These are phyloP conservation scores for Thelonectria olida DNA, from an alignment of 2,329 filamentous ascomycete genomes.

Conservation along the genomic window DNA sequence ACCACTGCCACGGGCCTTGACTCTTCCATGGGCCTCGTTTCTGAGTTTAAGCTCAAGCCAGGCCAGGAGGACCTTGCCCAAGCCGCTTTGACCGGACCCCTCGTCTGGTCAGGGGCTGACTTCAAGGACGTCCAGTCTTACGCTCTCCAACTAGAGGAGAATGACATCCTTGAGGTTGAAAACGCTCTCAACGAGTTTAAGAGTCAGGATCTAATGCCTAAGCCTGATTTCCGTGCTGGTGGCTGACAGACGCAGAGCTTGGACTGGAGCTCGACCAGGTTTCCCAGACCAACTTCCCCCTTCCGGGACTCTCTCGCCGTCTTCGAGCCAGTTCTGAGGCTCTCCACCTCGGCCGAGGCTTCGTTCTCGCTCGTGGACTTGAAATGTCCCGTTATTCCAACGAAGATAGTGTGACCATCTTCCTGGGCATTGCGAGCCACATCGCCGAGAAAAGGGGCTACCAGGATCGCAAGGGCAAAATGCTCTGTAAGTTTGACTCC, in stretches of 20 bases:
- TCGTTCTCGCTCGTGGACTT: constrained; percentile 65
- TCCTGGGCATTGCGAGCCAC: constrained; percentile 65
- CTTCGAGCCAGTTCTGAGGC: constrained; percentile 47
- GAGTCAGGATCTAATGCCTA: constrained; percentile 22
- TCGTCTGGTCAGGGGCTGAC: constrained; percentile 38
- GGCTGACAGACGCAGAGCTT: constrained; percentile 29
- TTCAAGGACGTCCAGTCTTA: constrained; percentile 25
- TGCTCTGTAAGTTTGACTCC: constrained; percentile 53
- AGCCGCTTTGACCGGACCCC: constrained; percentile 27
- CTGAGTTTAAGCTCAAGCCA: background rate
- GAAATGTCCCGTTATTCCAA: constrained; percentile 55
- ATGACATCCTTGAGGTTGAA: constrained; percentile 34
- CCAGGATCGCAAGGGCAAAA: constrained; percentile 58
- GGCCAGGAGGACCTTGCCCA: background rate
- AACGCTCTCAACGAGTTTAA: constrained; percentile 41
- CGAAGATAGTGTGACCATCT: constrained; percentile 64
- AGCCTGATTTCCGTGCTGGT: background rate
- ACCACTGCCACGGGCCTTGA: background rate
- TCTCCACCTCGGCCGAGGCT: constrained; percentile 56
- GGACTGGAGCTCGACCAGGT: constrained; percentile 31
- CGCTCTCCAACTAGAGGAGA: constrained; percentile 27
- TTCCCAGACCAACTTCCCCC: constrained; percentile 49
- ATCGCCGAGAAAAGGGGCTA: constrained; percentile 63
- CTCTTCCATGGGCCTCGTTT: background rate
- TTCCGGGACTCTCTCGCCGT: constrained; percentile 47